phyloP scores from a whole-genome alignment of 805 yeast species.

The Candida bentonensis region DNA sequence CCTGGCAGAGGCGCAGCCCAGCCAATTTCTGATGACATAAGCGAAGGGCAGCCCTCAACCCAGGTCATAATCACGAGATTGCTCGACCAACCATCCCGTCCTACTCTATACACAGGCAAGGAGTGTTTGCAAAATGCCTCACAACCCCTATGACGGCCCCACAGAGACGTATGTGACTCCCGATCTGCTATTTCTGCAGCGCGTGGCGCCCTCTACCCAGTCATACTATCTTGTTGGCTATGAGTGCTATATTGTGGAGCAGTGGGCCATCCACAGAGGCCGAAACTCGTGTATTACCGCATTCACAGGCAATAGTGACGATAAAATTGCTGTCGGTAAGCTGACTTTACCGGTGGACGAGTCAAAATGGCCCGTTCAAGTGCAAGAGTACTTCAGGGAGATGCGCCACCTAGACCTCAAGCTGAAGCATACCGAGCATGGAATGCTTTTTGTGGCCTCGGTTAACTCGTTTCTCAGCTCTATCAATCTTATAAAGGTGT shows the following conservation, averaged over 20 bases:
- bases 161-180: not conserved
- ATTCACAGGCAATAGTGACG: conserved; percentile 72
- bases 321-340: conserved; percentile 46
- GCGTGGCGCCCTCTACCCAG: not conserved
- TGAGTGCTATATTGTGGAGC: conserved; percentile 86
- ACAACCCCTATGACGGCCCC: no score
- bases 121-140: no score
- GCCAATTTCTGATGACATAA: no score
- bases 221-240: conserved; percentile 35
- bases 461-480: conserved; percentile 68
- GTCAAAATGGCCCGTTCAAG: conserved; percentile 33
- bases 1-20: no score
- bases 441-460: conserved; percentile 65
- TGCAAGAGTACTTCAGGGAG: conserved; percentile 52
- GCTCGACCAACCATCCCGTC: no score
- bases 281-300: conserved; percentile 59
- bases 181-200: not conserved
- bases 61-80: no score
- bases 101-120: no score
- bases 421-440: conserved; percentile 47
- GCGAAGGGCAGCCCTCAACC: no score
- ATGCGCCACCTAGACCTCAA: conserved; percentile 52
- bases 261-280: conserved; percentile 73
- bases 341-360: conserved; percentile 37
- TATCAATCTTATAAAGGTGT: conserved; percentile 56